Evolutionary conservation across 108 stramenopile genomes (phyloP), one percentile per base, ranked within the genome.

Genomic region (Stephanodiscus triporus): DNA sequence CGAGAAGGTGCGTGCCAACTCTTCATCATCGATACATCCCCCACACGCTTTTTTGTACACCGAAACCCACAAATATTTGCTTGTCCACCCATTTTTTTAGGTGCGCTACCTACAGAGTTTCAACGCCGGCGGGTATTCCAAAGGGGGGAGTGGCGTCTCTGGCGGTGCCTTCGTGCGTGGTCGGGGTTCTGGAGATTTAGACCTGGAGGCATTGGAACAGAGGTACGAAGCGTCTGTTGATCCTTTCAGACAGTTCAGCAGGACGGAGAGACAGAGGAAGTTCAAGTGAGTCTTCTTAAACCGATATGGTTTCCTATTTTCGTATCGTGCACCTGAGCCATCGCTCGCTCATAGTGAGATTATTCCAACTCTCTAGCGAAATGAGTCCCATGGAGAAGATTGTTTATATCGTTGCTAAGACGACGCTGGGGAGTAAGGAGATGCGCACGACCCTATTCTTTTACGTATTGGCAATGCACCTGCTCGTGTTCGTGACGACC

Each of bases 141-240:
- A 29, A 4, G 37, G 60, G n/a, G n/a, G n/a, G n/a, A n/a, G n/a
- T n/a, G n/a, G n/a, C n/a, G n/a, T n/a, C 5, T 9, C 53, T 5
- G 23, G 60, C 17, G 54, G 79, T 55, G 27, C 30, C 24, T 75
- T 73, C 30, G 64, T 49, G 50, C 69, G 61, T 24, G 84, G 68
- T 37, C 62, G 70, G 66, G 71, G 59, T 19, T 63, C 66, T 45
- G 89, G 88, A 26, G 91, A 93, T 72, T 65, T 92, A 70, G 95
- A 96, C 77, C 70, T 96, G 66, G 93, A 93, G 72, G 92, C 91
- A 10, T 68, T 96, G 67, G 95, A 93, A 56, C 90, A 92, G 72
- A 73, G 93, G 34, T 96, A 93, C 81, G 92, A 94, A 81, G 91
- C 91, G 8, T 89, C 92, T 0, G 91, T 92, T 2, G 95, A 96